Percentiles rank a stretch among this genome's conserved stretches.
Conservation (phyloP, 208 protist genomes). For the Leishmania braziliensis region DNA sequence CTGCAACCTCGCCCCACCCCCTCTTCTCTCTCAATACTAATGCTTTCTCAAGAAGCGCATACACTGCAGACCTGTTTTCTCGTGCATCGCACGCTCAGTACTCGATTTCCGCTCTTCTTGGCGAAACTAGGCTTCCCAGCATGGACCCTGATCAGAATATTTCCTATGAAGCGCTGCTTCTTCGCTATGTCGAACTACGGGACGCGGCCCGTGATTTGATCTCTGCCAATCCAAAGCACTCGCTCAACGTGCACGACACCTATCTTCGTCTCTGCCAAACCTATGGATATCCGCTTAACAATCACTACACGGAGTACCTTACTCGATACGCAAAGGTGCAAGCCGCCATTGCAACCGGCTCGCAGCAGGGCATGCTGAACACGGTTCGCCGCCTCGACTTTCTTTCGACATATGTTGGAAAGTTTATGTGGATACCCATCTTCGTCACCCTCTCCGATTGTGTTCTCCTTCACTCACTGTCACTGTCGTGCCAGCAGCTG, state of each 20-base stretch:
- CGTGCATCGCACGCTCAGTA: neutral
- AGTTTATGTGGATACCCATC: conserved; percentile 39
- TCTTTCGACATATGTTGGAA: conserved; percentile 41
- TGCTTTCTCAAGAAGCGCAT: neutral
- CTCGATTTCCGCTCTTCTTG: neutral
- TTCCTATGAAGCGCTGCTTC: conserved; percentile 3
- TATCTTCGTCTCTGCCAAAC: conserved; percentile 9
- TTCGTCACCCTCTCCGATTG: conserved; percentile 51
- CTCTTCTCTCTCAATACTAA: neutral
- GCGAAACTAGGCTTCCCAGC: neutral
- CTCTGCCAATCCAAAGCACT: conserved; percentile 4
- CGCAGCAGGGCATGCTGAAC: neutral
- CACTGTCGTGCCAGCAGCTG: conserved; percentile 42
- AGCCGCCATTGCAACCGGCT: conserved; percentile 2
- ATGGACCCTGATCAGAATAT: neutral
- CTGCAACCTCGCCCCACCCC: neutral
- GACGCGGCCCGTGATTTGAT: conserved; percentile 8
- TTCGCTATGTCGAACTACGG: conserved; percentile 2
- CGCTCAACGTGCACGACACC: conserved; percentile 9
- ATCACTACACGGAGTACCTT: conserved; percentile 10
- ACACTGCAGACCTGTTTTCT: neutral
- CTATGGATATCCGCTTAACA: conserved; percentile 1
- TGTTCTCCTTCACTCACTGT: conserved; percentile 38
- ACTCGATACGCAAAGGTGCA: conserved; percentile 4
- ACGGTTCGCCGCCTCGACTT: conserved; percentile 36